These are phyloP conservation scores for Iberis amara DNA, from an alignment of 441 rosid species.

Conservation along the genomic window DNA sequence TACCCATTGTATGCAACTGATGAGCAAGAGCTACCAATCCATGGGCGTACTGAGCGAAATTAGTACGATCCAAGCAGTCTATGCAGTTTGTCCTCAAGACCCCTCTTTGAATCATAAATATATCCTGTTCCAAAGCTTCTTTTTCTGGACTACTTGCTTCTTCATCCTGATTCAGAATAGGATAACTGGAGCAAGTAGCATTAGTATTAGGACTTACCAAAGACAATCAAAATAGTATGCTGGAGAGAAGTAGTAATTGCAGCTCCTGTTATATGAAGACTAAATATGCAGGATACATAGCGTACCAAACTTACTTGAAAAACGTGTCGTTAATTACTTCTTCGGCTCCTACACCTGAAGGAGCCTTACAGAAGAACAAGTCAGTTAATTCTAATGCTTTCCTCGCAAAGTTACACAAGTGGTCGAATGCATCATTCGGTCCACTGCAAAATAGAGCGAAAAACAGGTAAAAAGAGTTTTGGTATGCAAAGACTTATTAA, in stretches of 20 bases:
- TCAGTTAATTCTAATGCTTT: constrained; percentile 50
- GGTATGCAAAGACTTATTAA: constrained; percentile 9
- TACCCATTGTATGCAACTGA: constrained; percentile 51
- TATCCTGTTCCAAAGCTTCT: constrained; percentile 23
- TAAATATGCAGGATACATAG: constrained; percentile 16
- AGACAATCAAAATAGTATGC: constrained; percentile 7
- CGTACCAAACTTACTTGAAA: constrained; percentile 48
- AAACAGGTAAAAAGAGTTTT: constrained; percentile 6
- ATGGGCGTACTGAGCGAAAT: constrained; percentile 63
- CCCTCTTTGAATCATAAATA: constrained; percentile 42
- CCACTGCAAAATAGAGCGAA: constrained; percentile 34
- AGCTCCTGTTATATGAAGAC: constrained; percentile 20
- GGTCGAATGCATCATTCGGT: constrained; percentile 41
- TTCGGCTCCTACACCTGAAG: constrained; percentile 38
- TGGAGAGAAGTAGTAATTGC: background rate
- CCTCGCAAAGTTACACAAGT: constrained; percentile 45
- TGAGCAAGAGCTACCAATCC: constrained; percentile 57
- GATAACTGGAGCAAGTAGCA: constrained; percentile 24
- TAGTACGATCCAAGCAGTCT: constrained; percentile 73
- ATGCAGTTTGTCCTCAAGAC: constrained; percentile 68
- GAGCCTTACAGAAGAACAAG: constrained; percentile 43
- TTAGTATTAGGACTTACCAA: constrained; percentile 28
- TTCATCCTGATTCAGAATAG: constrained; percentile 24
- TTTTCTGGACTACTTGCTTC: constrained; percentile 19
- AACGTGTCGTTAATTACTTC: constrained; percentile 36